phyloP scores from a whole-genome alignment of 805 yeast genomes.

The Yamadazyma ubonensis region DNA sequence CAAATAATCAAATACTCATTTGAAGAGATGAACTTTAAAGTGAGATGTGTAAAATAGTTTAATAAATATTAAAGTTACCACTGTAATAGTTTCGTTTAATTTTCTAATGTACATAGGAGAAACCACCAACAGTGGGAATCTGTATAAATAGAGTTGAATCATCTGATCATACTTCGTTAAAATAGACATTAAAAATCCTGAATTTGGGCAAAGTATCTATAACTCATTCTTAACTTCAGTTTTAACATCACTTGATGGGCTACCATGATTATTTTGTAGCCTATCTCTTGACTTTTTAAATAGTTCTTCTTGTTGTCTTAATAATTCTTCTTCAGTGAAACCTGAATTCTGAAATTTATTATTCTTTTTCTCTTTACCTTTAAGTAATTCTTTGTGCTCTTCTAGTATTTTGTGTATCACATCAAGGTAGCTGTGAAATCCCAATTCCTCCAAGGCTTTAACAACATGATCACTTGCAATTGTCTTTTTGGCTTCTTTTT shows the following conservation, averaged over 20 bases:
- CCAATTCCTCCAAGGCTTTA: slow-evolving; percentile 82
- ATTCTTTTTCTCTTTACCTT: slow-evolving; percentile 85
- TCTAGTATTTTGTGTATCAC: slow-evolving; percentile 74
- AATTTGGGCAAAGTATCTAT: not conserved
- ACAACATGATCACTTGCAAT: slow-evolving; percentile 95
- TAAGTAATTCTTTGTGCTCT: slow-evolving; percentile 85
- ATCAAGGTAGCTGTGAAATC: slow-evolving; percentile 80
- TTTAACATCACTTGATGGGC: slow-evolving; percentile 9
- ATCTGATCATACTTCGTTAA: slow-evolving; percentile 9
- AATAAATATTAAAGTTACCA: slow-evolving; percentile 1
- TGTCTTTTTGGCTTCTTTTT: slow-evolving; percentile 92
- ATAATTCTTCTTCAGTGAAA: slow-evolving; percentile 84
- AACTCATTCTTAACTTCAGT: slow-evolving; percentile 17
- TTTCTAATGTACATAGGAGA: slow-evolving; percentile 1
- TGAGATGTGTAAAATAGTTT: not conserved
- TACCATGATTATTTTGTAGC: slow-evolving; percentile 38
- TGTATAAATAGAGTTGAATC: slow-evolving; percentile 6
- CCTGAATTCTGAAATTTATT: slow-evolving; percentile 94
- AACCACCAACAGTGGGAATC: not conserved
- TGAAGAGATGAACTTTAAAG: too few relatives aligned
- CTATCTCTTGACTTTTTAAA: slow-evolving; percentile 76
- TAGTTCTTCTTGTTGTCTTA: slow-evolving; percentile 88
- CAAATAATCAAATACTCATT: too few relatives aligned
- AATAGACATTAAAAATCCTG: slow-evolving; percentile 3
- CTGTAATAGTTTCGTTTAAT: slow-evolving; percentile 3